These are phyloP conservation scores for Xenoacremonium recifei DNA, from an alignment of 2,329 filamentous ascomycete species.

Conservation along the genomic window DNA sequence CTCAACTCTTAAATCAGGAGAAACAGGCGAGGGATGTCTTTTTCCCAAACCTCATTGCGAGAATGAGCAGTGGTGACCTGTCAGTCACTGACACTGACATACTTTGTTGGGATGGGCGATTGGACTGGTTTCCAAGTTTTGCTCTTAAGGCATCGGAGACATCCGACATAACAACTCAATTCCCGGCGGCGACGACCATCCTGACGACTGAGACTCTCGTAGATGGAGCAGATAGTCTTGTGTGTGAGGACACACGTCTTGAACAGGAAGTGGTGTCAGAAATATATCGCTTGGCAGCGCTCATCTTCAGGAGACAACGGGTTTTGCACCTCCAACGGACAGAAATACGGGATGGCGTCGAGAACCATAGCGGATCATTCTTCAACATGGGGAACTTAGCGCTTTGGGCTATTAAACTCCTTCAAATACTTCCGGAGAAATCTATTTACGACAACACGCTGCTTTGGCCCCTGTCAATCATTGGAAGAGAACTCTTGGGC, in stretches of 20 bases:
- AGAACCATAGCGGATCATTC: neutral
- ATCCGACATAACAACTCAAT: neutral
- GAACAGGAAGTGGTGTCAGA: slow-evolving; percentile 10
- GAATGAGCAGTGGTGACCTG: slow-evolving; percentile 11
- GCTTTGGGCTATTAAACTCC: slow-evolving; percentile 9
- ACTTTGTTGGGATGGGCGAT: slow-evolving; percentile 11
- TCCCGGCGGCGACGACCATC: neutral
- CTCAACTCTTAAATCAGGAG: too few species aligned
- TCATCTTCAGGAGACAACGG: slow-evolving; percentile 12
- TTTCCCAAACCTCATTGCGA: slow-evolving; percentile 13
- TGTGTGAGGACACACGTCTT: neutral
- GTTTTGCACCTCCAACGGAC: neutral
- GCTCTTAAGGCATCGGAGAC: slow-evolving; percentile 4
- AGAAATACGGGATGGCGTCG: too few species aligned
- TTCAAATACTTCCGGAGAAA: slow-evolving; percentile 3
- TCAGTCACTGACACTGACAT: slow-evolving; percentile 13
- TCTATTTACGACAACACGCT: slow-evolving; percentile 12
- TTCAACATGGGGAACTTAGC: slow-evolving; percentile 13
- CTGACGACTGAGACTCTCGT: slow-evolving; percentile 2
- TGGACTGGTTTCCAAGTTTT: slow-evolving; percentile 19
- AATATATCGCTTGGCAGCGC: slow-evolving; percentile 15
- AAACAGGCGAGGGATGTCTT: slow-evolving; percentile 1
- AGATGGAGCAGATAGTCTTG: slow-evolving; percentile 2
- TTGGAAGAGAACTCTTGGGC: slow-evolving; percentile 9
- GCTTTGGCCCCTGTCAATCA: slow-evolving; percentile 16